Conservation (phyloP, 371 early-diverging fungal species). For the Apophysomyces ossiformis region DNA sequence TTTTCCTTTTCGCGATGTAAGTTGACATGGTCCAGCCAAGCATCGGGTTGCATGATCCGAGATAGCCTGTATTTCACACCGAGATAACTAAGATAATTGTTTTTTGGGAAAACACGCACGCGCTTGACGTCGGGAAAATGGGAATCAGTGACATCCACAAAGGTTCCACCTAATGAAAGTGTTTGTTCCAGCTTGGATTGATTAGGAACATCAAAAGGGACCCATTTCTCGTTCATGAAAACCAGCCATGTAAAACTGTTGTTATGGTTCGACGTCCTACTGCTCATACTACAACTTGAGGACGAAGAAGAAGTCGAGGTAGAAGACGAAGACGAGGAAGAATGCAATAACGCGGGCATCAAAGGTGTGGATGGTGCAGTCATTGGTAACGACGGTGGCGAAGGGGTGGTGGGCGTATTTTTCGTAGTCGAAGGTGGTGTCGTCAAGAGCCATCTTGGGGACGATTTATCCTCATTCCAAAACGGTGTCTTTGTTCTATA, state of each 20-base stretch:
- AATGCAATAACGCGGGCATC: neutral
- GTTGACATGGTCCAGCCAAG: slow-evolving; percentile 33
- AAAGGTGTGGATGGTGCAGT: slow-evolving; percentile 6
- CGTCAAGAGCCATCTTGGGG: neutral
- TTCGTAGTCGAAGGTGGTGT: neutral
- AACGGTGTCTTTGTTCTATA: no score
- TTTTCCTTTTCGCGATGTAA: slow-evolving; percentile 5
- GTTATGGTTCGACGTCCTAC: neutral
- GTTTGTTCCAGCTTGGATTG: slow-evolving; percentile 42
- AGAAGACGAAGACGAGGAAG: no score
- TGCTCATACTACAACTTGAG: neutral
- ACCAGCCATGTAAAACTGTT: slow-evolving; percentile 39
- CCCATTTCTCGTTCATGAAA: slow-evolving; percentile 43
- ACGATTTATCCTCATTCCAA: neutral
- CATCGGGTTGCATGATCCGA: slow-evolving; percentile 44
- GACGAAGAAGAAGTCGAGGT: no score
- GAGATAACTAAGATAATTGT: slow-evolving; percentile 38
- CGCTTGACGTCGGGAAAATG: slow-evolving; percentile 42
- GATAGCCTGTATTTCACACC: slow-evolving; percentile 45
- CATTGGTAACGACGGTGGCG: slow-evolving; percentile 3
- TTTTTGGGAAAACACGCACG: slow-evolving; percentile 41
- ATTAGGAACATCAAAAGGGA: slow-evolving; percentile 38
- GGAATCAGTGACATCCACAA: slow-evolving; percentile 42
- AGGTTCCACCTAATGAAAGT: slow-evolving; percentile 37
- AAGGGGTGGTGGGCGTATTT: neutral